A percentile compares a stretch with the other conserved stretches of the same genome.
Evolutionary conservation across 2,329 filamentous ascomycete species (phyloP).

Genomic region (Teratosphaeria gauchensis): DNA sequence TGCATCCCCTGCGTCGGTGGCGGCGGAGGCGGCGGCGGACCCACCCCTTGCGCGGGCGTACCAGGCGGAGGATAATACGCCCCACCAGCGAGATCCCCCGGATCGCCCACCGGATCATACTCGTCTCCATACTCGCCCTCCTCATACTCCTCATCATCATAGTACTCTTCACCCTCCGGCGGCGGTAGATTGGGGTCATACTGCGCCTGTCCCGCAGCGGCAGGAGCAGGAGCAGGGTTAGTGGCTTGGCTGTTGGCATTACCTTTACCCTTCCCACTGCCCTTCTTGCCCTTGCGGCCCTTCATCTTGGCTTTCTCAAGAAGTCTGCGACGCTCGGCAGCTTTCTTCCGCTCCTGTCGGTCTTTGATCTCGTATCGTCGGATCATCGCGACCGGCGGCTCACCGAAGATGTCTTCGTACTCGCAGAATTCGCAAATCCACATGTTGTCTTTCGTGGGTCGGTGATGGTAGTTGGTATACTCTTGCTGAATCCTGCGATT

Average conservation of each 20-base stretch:
- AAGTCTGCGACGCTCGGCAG: constrained; percentile 75
- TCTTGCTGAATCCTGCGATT: constrained; percentile 69
- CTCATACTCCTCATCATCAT: constrained; percentile 23
- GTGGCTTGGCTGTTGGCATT: constrained; percentile 8
- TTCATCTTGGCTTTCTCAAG: constrained; percentile 93
- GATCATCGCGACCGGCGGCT: constrained; percentile 72
- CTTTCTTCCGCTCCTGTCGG: constrained; percentile 67
- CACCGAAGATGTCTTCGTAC: constrained; percentile 92
- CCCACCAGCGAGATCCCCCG: background rate
- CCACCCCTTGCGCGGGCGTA: background rate
- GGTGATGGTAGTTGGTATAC: constrained; percentile 65
- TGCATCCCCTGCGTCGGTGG: background rate
- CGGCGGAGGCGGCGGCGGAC: background rate
- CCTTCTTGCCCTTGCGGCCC: constrained; percentile 79
- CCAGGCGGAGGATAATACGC: constrained; percentile 3
- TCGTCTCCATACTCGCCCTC: constrained; percentile 13
- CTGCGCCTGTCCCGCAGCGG: background rate
- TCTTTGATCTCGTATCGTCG: constrained; percentile 92
- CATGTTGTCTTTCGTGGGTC: constrained; percentile 60
- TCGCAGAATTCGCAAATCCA: constrained; percentile 99
- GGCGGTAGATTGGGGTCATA: constrained; percentile 22
- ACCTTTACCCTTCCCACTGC: constrained; percentile 47
- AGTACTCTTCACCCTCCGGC: constrained; percentile 17
- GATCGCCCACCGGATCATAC: constrained; percentile 3
- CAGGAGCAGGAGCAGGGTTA: constrained; percentile 4